Conservation (phyloP, 805 yeast species). For the Pichia gijzeniarum region DNA sequence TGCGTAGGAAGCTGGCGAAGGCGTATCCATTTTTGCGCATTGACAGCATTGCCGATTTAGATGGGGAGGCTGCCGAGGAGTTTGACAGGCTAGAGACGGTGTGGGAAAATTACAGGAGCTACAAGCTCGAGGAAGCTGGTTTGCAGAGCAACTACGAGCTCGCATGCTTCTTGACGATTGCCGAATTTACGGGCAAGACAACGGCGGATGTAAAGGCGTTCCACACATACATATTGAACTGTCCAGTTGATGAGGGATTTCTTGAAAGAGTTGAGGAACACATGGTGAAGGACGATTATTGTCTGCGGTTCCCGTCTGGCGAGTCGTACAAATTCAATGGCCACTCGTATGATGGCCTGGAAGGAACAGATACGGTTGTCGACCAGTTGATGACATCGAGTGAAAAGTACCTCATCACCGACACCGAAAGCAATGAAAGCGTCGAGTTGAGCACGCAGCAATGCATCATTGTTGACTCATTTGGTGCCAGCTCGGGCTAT, state of each 20-base stretch:
- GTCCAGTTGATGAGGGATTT: background rate
- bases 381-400: conserved; percentile 27
- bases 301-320: conserved; percentile 8
- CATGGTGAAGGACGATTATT: background rate
- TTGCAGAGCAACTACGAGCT: too few relatives aligned
- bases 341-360: conserved; percentile 15
- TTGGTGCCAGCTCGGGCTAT: conserved; percentile 16
- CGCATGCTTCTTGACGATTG: background rate
- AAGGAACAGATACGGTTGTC: conserved; percentile 18
- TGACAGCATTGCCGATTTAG: conserved; percentile 1
- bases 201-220: background rate
- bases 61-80: background rate
- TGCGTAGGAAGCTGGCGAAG: background rate
- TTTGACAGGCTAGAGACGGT: background rate
- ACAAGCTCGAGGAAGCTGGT: background rate
- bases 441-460: conserved; percentile 33
- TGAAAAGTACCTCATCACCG: conserved; percentile 22
- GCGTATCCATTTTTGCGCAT: conserved; percentile 1
- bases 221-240: background rate
- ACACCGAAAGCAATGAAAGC: conserved; percentile 12
- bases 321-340: conserved; percentile 5
- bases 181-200: background rate
- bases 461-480: conserved; percentile 35
- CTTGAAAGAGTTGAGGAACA: background rate
- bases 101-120: conserved; percentile 1